Evolutionary conservation across 2,329 filamentous ascomycete species (phyloP).

Genomic region (Pezicula carpinea): DNA sequence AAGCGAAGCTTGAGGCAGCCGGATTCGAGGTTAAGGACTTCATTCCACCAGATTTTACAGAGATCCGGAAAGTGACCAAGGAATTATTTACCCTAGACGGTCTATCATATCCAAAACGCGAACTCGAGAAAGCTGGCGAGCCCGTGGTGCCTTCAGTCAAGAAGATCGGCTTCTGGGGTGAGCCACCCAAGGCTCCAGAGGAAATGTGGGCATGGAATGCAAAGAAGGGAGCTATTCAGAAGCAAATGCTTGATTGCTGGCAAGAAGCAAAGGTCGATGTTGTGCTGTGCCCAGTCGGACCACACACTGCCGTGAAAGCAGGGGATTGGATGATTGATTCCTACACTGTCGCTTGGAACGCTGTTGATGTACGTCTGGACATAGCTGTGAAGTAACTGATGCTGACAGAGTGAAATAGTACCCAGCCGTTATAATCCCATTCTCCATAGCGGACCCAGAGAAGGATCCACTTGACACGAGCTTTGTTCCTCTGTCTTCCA

Average conservation of each 20-base stretch:
- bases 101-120: slow-evolving; percentile 29
- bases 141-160: slow-evolving; percentile 29
- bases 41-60: slow-evolving; percentile 26
- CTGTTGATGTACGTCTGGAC: slow-evolving; percentile 25
- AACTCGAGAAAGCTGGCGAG: slow-evolving; percentile 28
- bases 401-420: slow-evolving; percentile 18
- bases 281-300: slow-evolving; percentile 25
- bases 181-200: slow-evolving; percentile 29
- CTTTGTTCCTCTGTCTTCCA: slow-evolving; percentile 18
- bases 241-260: slow-evolving; percentile 32
- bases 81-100: slow-evolving; percentile 32
- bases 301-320: slow-evolving; percentile 28
- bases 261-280: slow-evolving; percentile 28
- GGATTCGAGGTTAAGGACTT: slow-evolving; percentile 29
- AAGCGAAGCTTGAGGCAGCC: slow-evolving; percentile 20
- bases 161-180: slow-evolving; percentile 31
- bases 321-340: slow-evolving; percentile 30
- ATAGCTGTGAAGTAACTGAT: background rate
- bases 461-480: slow-evolving; percentile 23
- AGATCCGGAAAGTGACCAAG: slow-evolving; percentile 27
- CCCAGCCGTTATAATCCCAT: slow-evolving; percentile 30
- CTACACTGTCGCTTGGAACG: slow-evolving; percentile 33
- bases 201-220: slow-evolving; percentile 31
- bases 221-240: slow-evolving; percentile 28
- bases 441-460: slow-evolving; percentile 25